These are phyloP conservation scores for Arthrobotrys pseudoclavata DNA, from an alignment of 2,329 filamentous ascomycete species.

Conservation along the genomic window DNA sequence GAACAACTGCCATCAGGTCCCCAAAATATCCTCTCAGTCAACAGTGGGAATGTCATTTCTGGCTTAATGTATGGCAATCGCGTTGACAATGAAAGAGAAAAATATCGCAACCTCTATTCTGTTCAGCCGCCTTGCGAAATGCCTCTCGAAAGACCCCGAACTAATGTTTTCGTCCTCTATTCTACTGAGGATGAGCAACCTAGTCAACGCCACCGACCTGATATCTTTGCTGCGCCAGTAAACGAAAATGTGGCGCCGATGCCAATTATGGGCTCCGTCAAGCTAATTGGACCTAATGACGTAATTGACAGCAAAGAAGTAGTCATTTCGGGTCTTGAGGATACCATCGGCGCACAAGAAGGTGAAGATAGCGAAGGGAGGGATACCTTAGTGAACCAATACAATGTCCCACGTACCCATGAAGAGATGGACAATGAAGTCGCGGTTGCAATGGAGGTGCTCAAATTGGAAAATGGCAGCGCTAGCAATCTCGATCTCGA, in stretches of 20 bases:
- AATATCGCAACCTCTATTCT: slow-evolving; percentile 2
- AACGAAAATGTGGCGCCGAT: not conserved
- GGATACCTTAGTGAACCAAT: slow-evolving; percentile 10
- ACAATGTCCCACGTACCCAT: not conserved
- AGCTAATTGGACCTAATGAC: not conserved
- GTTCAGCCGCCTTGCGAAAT: not conserved
- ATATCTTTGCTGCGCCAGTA: not conserved
- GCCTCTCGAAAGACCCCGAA: not conserved
- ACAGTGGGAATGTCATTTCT: not conserved
- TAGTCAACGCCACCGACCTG: slow-evolving; percentile 31
- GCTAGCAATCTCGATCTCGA: slow-evolving; percentile 8
- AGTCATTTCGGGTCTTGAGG: not conserved
- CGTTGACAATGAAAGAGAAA: not conserved
- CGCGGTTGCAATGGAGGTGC: slow-evolving; percentile 27
- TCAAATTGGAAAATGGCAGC: slow-evolving; percentile 4
- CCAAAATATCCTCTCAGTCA: not conserved
- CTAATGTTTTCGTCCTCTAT: slow-evolving; percentile 37
- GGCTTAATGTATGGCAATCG: not conserved
- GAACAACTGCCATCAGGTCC: not conserved
- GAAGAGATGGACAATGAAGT: slow-evolving; percentile 2
- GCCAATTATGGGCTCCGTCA: not conserved
- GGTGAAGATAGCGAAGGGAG: not conserved
- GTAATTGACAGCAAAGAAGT: not conserved
- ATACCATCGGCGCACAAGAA: not conserved
- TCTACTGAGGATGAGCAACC: slow-evolving; percentile 49